Percentiles rank a stretch among this genome's conserved stretches.
These are phyloP conservation scores for Emericellopsis atlantica DNA, from an alignment of 2,329 filamentous ascomycete genomes.

Conservation along the genomic window DNA sequence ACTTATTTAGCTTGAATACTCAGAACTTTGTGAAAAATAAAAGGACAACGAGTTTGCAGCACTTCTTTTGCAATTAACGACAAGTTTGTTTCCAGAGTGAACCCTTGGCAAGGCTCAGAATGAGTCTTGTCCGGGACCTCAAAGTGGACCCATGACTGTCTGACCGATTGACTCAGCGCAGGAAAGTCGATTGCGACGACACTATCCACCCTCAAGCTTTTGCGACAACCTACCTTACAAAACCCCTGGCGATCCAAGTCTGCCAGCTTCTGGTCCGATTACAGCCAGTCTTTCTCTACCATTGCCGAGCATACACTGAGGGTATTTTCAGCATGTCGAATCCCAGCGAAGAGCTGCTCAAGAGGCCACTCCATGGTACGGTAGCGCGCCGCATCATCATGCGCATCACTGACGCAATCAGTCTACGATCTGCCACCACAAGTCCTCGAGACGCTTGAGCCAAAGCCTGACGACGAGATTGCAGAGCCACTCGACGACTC, in stretches of 20 bases:
- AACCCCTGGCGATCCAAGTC: background rate
- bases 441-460: conserved; percentile 54
- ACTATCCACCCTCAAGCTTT: background rate
- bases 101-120: background rate
- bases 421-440: conserved; percentile 74
- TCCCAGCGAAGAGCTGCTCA: conserved; percentile 30
- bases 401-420: conserved; percentile 17
- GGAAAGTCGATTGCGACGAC: background rate
- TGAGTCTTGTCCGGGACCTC: background rate
- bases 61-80: no score
- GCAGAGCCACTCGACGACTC: conserved; percentile 9
- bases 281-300: no score
- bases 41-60: no score
- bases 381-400: background rate
- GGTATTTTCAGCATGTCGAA: conserved; percentile 18
- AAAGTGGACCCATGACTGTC: background rate
- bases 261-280: no score
- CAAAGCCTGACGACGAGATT: conserved; percentile 20
- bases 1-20: no score
- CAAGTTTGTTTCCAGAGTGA: no score
- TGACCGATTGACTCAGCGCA: background rate
- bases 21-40: no score
- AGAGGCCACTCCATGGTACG: conserved; percentile 38
- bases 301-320: background rate
- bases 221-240: background rate